Conservation (phyloP, 805 yeast genomes). For the Ogataea methanolica region DNA sequence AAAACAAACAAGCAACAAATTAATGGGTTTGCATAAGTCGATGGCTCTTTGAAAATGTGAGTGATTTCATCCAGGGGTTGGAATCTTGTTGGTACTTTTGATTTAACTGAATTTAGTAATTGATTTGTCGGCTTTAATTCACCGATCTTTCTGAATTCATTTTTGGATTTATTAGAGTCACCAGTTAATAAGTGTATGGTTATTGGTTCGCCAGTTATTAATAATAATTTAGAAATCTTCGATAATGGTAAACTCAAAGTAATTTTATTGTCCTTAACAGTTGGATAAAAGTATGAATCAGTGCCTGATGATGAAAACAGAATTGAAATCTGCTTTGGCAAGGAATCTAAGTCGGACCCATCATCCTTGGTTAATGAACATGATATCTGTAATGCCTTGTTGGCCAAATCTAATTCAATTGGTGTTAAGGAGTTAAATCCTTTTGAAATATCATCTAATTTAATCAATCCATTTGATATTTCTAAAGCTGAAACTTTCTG, state of each 20-base stretch:
- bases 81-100: slow-evolving; percentile 30
- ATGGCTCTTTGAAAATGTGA: slow-evolving; percentile 56
- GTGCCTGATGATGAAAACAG: slow-evolving; percentile 11
- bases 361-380: slow-evolving; percentile 14
- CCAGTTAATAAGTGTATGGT: slow-evolving; percentile 24
- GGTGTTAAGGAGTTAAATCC: slow-evolving; percentile 1
- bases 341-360: not conserved
- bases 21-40: slow-evolving; percentile 44
- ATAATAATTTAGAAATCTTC: slow-evolving; percentile 22
- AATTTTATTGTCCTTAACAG: slow-evolving; percentile 9
- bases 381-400: slow-evolving; percentile 7
- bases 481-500: not conserved
- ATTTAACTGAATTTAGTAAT: slow-evolving; percentile 5
- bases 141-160: slow-evolving; percentile 14
- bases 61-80: slow-evolving; percentile 56
- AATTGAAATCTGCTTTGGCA: slow-evolving; percentile 26
- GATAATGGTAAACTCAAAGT: slow-evolving; percentile 13
- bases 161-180: slow-evolving; percentile 17
- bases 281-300: slow-evolving; percentile 23
- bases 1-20: slow-evolving; percentile 50
- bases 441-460: slow-evolving; percentile 7
- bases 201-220: slow-evolving; percentile 12
- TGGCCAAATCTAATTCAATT: slow-evolving; percentile 5
- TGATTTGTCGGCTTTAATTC: slow-evolving; percentile 14
- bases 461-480: slow-evolving; percentile 4